These are phyloP conservation scores for Metschnikowia dekortorum DNA, from an alignment of 805 yeast genomes.

Conservation along the genomic window DNA sequence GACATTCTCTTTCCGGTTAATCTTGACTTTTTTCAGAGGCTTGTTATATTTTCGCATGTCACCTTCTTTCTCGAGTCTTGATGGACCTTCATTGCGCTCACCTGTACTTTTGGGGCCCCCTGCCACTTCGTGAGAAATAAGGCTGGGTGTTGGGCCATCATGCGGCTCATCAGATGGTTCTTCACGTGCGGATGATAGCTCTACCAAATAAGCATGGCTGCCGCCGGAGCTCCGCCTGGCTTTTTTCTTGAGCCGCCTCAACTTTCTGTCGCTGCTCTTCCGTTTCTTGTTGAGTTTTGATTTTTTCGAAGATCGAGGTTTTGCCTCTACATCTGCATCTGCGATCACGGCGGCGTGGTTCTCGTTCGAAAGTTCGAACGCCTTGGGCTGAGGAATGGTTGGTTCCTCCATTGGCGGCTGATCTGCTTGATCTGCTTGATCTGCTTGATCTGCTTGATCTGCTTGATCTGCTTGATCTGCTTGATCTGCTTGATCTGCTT, in stretches of 20 bases:
- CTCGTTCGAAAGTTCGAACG: not conserved
- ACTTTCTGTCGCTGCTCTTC: not conserved
- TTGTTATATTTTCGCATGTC: not conserved
- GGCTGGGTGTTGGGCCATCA: not conserved
- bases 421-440: not conserved
- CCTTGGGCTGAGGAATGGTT: not conserved
- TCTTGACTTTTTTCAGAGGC: not conserved
- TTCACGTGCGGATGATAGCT: not conserved
- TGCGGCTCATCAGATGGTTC: not conserved
- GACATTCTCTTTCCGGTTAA: not conserved
- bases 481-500: no score
- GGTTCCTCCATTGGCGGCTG: not conserved
- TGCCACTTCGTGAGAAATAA: not conserved
- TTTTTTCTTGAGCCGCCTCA: not conserved
- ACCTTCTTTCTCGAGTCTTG: not conserved
- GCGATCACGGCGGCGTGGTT: not conserved
- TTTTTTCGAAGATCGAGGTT: not conserved
- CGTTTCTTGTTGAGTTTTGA: constrained; percentile 8
- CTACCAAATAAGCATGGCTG: not conserved
- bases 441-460: no score
- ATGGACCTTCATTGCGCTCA: not conserved
- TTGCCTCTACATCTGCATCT: not conserved
- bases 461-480: no score
- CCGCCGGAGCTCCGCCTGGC: not conserved
- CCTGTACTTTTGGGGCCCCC: not conserved